Evolutionary conservation across 495 filamentous ascomycete species (phyloP), one percentile per base, ranked within the genome.

Genomic region (Lasiosphaeris hirsuta): DNA sequence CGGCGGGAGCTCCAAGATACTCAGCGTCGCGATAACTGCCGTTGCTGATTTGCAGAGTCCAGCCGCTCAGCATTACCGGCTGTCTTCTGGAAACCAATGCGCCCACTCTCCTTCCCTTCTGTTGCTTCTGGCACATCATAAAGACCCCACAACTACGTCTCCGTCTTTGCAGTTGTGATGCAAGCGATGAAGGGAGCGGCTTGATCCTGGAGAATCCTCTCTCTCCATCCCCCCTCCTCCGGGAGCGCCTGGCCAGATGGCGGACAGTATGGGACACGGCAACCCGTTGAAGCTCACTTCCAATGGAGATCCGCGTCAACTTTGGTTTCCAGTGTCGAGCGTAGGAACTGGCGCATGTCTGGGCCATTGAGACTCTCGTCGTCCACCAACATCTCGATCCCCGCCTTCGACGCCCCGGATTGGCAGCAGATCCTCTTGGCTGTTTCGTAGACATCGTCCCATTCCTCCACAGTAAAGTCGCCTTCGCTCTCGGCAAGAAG

Each of bases 401-500:
- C 80, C 0, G 75, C 64, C 51, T 66, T 71, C n/a, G 65, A 67
- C 39, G 66, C 37, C 15, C 58, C 53, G 18, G 69, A 59, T 23
- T 73, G 77, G 57, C 81, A 84, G 71, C 90, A 96, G 42, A 83
- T 79, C 23, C 72, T 66, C 62, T 82, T 75, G 34, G 87, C 90
- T 47, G 76, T 75, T 63, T 87, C 78, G 66, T 82, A 84, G 5
- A 87, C 83, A 15, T 77, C 73, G 50, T 92, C 85, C 90, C 92
- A 96, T 37, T 82, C 86, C 38, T 87, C 82, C 56, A 89, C 77
- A 17, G 81, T 82, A 63, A 96, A 97, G 34, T 73, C 71, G 0
- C 93, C 93, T 63, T 92, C 83, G 66, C 90, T 95, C 67, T 96
- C 88, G 36, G 82, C 85, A 41, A 96, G 69, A 14, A 96, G 71